Conservation (phyloP, 352 stramenopile genomes). For the Globisporangium radiosum region DNA sequence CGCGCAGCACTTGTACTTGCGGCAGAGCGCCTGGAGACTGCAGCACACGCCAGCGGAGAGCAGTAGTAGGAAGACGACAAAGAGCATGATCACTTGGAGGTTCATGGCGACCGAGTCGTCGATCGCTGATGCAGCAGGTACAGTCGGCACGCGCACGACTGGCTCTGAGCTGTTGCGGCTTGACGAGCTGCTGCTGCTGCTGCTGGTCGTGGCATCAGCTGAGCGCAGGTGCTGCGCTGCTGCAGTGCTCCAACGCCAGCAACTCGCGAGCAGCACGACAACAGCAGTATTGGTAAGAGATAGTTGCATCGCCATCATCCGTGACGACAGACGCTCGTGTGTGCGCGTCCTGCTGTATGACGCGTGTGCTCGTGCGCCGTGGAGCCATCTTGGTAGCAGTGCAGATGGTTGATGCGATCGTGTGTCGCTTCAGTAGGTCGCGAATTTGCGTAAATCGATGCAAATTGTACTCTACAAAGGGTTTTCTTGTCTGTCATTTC, state of each 20-base stretch:
- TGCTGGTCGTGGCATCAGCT: background rate
- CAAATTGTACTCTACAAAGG: no score
- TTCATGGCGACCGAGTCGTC: constrained; percentile 8
- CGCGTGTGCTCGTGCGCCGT: no score
- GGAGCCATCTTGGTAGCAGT: no score
- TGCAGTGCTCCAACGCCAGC: background rate
- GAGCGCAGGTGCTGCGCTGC: background rate
- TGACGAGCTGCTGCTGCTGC: background rate
- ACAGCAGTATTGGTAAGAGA: background rate
- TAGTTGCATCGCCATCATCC: background rate
- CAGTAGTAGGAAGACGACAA: constrained; percentile 31
- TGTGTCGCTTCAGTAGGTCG: no score
- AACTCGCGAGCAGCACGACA: background rate
- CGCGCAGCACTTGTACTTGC: constrained; percentile 19
- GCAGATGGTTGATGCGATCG: no score
- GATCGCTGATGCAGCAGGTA: background rate
- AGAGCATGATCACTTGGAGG: constrained; percentile 23
- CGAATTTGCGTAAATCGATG: no score
- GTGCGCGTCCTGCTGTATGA: no score
- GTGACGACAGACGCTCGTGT: background rate
- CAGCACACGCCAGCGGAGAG: constrained; percentile 24
- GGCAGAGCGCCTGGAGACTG: constrained; percentile 27
- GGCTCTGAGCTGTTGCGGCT: background rate
- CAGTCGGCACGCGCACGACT: background rate
- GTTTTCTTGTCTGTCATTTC: no score